Evolutionary conservation across 495 filamentous ascomycete species (phyloP).

Genomic region (Penicillium herquei): DNA sequence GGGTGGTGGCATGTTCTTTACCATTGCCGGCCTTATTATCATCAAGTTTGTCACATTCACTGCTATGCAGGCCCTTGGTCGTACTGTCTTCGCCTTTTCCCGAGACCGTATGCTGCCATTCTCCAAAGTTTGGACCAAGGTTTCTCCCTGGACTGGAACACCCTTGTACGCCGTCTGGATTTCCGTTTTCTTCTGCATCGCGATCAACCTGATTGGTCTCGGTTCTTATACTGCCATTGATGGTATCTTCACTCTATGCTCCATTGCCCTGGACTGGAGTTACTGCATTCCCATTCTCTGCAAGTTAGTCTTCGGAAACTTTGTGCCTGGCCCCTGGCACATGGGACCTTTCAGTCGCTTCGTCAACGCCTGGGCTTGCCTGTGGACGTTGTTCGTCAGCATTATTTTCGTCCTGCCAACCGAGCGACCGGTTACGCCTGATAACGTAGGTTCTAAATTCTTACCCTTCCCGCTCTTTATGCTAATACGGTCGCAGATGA

Average conservation of each 20-base stretch:
- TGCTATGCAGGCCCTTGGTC: constrained; percentile 58
- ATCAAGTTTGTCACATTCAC: constrained; percentile 55
- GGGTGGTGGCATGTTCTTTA: constrained; percentile 57
- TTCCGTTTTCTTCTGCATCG: constrained; percentile 53
- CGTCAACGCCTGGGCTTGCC: constrained; percentile 53
- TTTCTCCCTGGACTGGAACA: constrained; percentile 52
- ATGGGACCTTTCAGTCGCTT: constrained; percentile 45
- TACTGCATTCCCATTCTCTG: constrained; percentile 63
- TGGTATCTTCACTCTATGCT: constrained; percentile 63
- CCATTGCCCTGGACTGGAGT: constrained; percentile 62
- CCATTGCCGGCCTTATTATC: constrained; percentile 57
- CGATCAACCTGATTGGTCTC: constrained; percentile 63
- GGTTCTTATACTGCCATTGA: constrained; percentile 59
- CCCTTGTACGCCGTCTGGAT: constrained; percentile 63
- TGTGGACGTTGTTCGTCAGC: constrained; percentile 60
- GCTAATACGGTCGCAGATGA: constrained; percentile 32
- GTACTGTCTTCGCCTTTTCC: constrained; percentile 62
- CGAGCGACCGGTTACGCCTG: constrained; percentile 47
- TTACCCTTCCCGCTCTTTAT: not conserved
- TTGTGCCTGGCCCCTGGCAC: constrained; percentile 60
- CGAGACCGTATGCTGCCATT: constrained; percentile 58
- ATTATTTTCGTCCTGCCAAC: constrained; percentile 64
- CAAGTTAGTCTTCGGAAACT: constrained; percentile 56
- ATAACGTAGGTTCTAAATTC: constrained; percentile 28
- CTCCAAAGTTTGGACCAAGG: constrained; percentile 54